Evolutionary conservation across 2,329 filamentous ascomycete genomes (phyloP).

Genomic region (Coniella lustricola): DNA sequence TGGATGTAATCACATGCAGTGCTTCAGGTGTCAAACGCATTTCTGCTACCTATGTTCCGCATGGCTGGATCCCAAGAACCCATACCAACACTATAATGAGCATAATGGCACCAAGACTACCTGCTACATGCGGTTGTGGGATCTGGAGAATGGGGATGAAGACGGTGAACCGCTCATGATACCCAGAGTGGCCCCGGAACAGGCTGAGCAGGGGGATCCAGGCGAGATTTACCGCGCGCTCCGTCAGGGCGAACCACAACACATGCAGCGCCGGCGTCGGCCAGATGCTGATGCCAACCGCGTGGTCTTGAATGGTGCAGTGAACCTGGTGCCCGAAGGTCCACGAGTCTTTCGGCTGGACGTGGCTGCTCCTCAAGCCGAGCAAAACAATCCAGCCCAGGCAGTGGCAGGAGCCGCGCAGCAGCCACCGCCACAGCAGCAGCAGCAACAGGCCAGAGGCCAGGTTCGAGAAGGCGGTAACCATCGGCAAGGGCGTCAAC

Average conservation of each 20-base stretch:
- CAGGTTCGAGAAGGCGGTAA: slow-evolving; percentile 18
- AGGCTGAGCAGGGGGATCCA: slow-evolving; percentile 16
- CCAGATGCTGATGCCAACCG: slow-evolving; percentile 5
- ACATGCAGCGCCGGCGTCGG: background rate
- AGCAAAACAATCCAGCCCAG: slow-evolving; percentile 24
- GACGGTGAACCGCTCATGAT: slow-evolving; percentile 26
- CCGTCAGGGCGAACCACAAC: slow-evolving; percentile 3
- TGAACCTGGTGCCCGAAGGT: slow-evolving; percentile 47
- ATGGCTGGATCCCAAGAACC: slow-evolving; percentile 77
- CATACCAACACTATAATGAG: slow-evolving; percentile 83
- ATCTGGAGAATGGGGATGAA: slow-evolving; percentile 73
- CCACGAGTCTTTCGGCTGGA: slow-evolving; percentile 50
- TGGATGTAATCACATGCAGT: slow-evolving; percentile 92
- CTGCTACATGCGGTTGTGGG: slow-evolving; percentile 87
- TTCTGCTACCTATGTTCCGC: slow-evolving; percentile 91
- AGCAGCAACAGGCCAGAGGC: slow-evolving; percentile 17
- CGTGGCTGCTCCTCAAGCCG: slow-evolving; percentile 27
- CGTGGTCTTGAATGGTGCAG: slow-evolving; percentile 23
- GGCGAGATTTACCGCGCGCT: slow-evolving; percentile 11
- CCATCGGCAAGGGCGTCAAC: slow-evolving; percentile 13
- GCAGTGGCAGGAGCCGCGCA: slow-evolving; percentile 17
- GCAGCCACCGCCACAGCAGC: background rate
- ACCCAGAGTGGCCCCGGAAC: background rate
- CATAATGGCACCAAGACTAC: slow-evolving; percentile 43
- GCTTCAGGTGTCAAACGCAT: slow-evolving; percentile 80